A percentile compares a stretch with the other conserved stretches of the same genome.
phyloP scores from a whole-genome alignment of 2,329 filamentous ascomycete genomes.

The Aspergillus puulaauensis region DNA sequence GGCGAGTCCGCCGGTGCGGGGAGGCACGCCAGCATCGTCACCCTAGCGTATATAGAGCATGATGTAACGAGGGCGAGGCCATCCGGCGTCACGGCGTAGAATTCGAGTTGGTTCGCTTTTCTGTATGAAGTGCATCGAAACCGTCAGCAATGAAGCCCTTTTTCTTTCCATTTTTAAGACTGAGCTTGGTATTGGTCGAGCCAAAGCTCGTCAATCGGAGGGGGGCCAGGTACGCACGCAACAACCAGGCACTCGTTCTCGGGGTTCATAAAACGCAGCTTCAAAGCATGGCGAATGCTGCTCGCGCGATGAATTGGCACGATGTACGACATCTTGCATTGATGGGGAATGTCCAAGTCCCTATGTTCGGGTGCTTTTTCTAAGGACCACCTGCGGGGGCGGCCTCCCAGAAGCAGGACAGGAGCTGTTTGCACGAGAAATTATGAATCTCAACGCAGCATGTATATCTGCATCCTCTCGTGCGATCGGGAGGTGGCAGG shows the following conservation, averaged over 20 bases:
- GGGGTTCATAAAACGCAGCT: constrained; percentile 70
- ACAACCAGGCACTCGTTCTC: constrained; percentile 81
- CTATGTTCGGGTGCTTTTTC: background rate
- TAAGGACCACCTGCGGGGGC: constrained; percentile 8
- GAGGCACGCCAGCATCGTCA: constrained; percentile 70
- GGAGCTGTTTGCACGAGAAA: background rate
- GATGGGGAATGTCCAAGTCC: background rate
- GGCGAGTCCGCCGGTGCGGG: constrained; percentile 63
- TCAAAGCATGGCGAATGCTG: constrained; percentile 85
- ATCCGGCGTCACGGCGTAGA: constrained; percentile 67
- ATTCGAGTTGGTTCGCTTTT: constrained; percentile 81
- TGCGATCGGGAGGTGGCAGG: background rate
- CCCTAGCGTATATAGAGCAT: constrained; percentile 76
- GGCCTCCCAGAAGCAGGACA: background rate
- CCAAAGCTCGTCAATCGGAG: background rate
- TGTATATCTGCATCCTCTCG: background rate
- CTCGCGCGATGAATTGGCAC: constrained; percentile 90
- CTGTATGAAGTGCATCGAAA: constrained; percentile 42
- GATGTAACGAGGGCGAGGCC: constrained; percentile 66
- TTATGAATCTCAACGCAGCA: background rate
- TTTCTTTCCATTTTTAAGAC: too few relatives aligned
- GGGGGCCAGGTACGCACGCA: constrained; percentile 62
- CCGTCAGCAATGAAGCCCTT: constrained; percentile 7
- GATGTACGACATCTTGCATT: constrained; percentile 76
- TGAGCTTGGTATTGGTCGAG: background rate